Evolutionary conservation across 2,329 filamentous ascomycete genomes (phyloP).

Genomic region (Colletotrichum plurivorum): DNA sequence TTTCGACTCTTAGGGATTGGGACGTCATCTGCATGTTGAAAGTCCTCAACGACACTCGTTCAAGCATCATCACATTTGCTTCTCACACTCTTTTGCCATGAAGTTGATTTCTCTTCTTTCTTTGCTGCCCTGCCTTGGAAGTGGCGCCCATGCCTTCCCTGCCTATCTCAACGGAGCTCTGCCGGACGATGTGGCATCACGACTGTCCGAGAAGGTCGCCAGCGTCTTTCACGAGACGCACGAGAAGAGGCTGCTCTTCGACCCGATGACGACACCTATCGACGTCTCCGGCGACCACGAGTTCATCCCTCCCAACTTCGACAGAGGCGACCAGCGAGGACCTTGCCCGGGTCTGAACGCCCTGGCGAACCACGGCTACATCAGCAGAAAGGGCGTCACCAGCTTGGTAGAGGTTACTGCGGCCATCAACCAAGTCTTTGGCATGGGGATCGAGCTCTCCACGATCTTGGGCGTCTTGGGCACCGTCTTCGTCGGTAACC

Average conservation of each 20-base stretch:
- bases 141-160: conserved; percentile 35
- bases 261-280: conserved; percentile 41
- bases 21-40: conserved; percentile 2
- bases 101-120: conserved; percentile 30
- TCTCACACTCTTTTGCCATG: conserved; percentile 31
- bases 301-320: conserved; percentile 46
- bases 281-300: conserved; percentile 42
- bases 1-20: background rate
- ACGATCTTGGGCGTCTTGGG: conserved; percentile 60
- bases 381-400: conserved; percentile 47
- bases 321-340: conserved; percentile 45
- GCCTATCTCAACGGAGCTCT: conserved; percentile 32
- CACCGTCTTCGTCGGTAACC: conserved; percentile 64
- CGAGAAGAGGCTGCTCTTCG: conserved; percentile 41
- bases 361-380: conserved; percentile 55
- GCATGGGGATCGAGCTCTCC: conserved; percentile 61
- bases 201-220: conserved; percentile 22
- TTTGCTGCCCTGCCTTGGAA: conserved; percentile 27
- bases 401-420: conserved; percentile 39
- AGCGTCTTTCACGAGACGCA: conserved; percentile 34
- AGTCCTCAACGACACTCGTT: conserved; percentile 19
- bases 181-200: conserved; percentile 26
- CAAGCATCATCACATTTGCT: background rate
- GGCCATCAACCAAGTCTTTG: conserved; percentile 51
- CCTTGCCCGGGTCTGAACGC: conserved; percentile 54